Evolutionary conservation across 176 grass and related monocot species (phyloP).

Genomic region (Poa pratensis): DNA sequence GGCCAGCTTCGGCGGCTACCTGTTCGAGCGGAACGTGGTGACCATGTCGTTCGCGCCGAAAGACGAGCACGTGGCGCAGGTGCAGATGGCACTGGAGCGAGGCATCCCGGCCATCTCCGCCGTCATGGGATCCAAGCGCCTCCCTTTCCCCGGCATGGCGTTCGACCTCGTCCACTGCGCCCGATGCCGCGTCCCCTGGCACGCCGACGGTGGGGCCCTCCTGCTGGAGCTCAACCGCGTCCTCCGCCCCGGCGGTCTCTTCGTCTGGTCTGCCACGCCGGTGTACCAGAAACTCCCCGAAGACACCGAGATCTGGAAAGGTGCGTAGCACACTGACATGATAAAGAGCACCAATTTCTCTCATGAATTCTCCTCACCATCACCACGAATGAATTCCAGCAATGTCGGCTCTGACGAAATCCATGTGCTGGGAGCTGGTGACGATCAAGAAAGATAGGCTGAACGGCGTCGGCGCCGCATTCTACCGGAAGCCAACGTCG

Average conservation of each 20-base stretch:
- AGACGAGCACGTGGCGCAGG: conserved; percentile 95
- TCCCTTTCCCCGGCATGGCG: conserved; percentile 74
- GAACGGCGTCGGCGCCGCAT: conserved; percentile 79
- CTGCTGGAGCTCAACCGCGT: conserved; percentile 92
- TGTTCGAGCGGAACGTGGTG: conserved; percentile 81
- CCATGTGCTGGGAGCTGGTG: conserved; percentile 93
- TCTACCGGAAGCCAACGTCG: conserved; percentile 79
- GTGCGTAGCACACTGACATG: conserved; percentile 12
- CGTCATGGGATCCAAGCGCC: conserved; percentile 92
- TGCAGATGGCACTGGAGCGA: conserved; percentile 91
- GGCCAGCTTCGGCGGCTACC: conserved; percentile 92
- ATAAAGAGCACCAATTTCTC: neutral
- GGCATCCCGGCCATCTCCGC: conserved; percentile 95
- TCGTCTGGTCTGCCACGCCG: conserved; percentile 96
- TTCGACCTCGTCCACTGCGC: conserved; percentile 98
- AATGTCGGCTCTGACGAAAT: conserved; percentile 77
- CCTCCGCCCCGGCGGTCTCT: conserved; percentile 84
- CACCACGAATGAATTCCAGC: neutral
- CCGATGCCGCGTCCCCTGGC: conserved; percentile 91
- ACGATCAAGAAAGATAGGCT: conserved; percentile 81
- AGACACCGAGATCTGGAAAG: conserved; percentile 90
- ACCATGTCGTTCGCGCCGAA: conserved; percentile 95
- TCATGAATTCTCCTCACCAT: neutral
- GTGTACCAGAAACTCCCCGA: conserved; percentile 95
- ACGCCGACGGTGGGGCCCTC: conserved; percentile 77